Evolutionary conservation across 1,284 basidiomycete genomes (phyloP), one percentile per base, ranked within the genome.

Genomic region (Agaricales sp.): DNA sequence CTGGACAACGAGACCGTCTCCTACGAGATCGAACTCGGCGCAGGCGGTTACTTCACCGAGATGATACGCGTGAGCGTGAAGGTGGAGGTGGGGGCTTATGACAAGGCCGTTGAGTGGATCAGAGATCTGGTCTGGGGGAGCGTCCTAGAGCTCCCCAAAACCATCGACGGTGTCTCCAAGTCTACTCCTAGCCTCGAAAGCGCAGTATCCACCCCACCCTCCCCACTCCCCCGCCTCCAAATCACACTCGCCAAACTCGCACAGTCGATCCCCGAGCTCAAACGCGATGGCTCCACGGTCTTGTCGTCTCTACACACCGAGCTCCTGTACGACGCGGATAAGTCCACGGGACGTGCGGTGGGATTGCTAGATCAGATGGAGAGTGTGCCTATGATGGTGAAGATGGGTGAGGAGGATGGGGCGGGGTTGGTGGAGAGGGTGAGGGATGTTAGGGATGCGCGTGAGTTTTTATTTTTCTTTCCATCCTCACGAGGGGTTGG

Each of bases 1-100:
- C 79, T 99, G 1, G 92, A 97, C 62, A 79, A 92, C 58, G 84
- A 96, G 58, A 97, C 95, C 0, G 89, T 99, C 21, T 82, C 80
- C 3, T 95, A 98, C 61, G 85, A 88, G 50, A 79, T 77, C 45
- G 73, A 74, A 43, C 73, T 92, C 3, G 91, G 92, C n/a, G 65
- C 82, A 45, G 73, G 74, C 22, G 75, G 74, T 54, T 69, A 74
- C 39, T 92, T 95, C 61, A 71, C 82, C 13, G 91, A 98, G 58
- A 74, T 76, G 6, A 65, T 92, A 49, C 80, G 85, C 20, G 68
- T 98, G 51, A 80, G 73, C 55, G 79, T 99, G 61, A 90, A 89
- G 64, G 92, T 94, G 3, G 89, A 96, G 65, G 78, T 73, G 50
- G 70, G 73, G 2, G 77, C 83, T 52, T 99, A 98, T 61, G 86